Conservation (phyloP, 108 stramenopile genomes). For the Pelagomonas calceolata region DNA sequence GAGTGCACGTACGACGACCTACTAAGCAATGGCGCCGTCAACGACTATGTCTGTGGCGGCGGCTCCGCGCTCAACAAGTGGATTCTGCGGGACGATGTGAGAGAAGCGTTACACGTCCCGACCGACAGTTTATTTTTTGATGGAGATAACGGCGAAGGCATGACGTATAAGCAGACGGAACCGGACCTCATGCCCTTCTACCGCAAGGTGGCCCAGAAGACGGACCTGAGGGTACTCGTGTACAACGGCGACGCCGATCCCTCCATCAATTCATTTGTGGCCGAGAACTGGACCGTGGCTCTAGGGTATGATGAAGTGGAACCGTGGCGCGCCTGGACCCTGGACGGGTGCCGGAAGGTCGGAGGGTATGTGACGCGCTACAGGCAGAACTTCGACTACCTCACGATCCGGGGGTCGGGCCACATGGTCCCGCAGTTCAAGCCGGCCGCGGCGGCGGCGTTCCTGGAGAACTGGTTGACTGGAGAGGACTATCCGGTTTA, state of each 20-base stretch:
- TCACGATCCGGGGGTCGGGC: conserved; percentile 64
- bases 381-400: conserved; percentile 53
- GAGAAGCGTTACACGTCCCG: conserved; percentile 47
- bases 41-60: conserved; percentile 56
- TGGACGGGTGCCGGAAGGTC: conserved; percentile 50
- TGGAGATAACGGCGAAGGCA: conserved; percentile 54
- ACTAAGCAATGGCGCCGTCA: conserved; percentile 35
- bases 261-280: conserved; percentile 52
- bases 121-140: conserved; percentile 34
- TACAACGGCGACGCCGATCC: conserved; percentile 76
- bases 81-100: conserved; percentile 29
- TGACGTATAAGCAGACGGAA: conserved; percentile 58
- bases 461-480: conserved; percentile 44
- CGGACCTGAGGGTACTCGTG: conserved; percentile 38
- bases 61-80: conserved; percentile 47
- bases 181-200: conserved; percentile 49
- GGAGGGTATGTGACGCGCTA: conserved; percentile 64
- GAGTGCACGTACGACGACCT: conserved; percentile 53
- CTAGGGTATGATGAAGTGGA: conserved; percentile 40
- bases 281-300: conserved; percentile 52
- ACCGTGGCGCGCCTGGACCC: conserved; percentile 58
- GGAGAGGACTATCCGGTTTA: conserved; percentile 38
- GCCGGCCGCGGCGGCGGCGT: conserved; percentile 43
- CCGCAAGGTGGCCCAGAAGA: conserved; percentile 13
- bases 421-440: conserved; percentile 59